These are phyloP conservation scores for Aspergillus bridgeri DNA, from an alignment of 495 filamentous ascomycete genomes.

Conservation along the genomic window DNA sequence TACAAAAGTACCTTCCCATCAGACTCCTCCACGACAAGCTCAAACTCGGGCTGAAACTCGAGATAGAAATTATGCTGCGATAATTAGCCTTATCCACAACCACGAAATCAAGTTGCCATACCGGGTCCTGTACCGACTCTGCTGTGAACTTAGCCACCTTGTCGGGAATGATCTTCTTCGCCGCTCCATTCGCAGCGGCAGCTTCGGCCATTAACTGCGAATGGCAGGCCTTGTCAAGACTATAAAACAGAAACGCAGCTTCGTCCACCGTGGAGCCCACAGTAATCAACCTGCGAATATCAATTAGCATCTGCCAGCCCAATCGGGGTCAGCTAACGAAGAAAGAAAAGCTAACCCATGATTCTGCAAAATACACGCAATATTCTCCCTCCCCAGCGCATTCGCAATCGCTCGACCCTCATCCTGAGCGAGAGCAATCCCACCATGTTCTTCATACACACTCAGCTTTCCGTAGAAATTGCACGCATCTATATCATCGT, in stretches of 20 bases:
- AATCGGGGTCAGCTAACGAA: neutral
- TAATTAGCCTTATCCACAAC: neutral
- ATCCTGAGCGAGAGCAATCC: slow-evolving; percentile 58
- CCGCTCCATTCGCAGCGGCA: slow-evolving; percentile 23
- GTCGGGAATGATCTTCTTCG: neutral
- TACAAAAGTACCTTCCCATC: neutral
- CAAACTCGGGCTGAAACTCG: neutral
- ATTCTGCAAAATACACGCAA: slow-evolving; percentile 63
- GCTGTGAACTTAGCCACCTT: neutral
- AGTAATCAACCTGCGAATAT: slow-evolving; percentile 47
- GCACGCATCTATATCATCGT: slow-evolving; percentile 47
- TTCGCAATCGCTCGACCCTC: slow-evolving; percentile 58
- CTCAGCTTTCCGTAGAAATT: slow-evolving; percentile 52
- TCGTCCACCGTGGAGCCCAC: slow-evolving; percentile 63
- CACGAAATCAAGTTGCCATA: neutral
- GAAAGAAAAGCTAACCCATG: slow-evolving; percentile 48
- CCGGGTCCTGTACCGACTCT: neutral
- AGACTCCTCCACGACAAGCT: neutral
- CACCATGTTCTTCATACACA: slow-evolving; percentile 52
- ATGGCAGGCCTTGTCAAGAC: slow-evolving; percentile 63
- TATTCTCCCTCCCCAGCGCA: slow-evolving; percentile 59
- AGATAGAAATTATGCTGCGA: neutral
- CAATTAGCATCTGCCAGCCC: neutral
- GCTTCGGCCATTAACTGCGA: slow-evolving; percentile 65
- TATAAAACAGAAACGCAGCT: slow-evolving; percentile 65